phyloP scores from a whole-genome alignment of 495 filamentous ascomycete genomes.

The Oleoguttula mirabilis region DNA sequence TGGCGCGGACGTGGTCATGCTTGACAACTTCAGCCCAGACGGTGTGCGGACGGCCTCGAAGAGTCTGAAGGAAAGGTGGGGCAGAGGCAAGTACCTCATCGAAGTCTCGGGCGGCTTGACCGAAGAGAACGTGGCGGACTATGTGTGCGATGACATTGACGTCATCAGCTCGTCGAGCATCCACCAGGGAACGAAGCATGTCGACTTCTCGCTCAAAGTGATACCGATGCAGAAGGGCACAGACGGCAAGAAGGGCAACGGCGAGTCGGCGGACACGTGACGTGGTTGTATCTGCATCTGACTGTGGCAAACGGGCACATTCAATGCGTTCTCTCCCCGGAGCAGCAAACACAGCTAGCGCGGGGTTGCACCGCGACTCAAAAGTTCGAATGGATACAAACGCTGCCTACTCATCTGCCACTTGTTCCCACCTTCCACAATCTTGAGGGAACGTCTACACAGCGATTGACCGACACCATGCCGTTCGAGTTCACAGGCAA shows the following conservation, averaged over 20 bases:
- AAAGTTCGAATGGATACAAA: too few species aligned
- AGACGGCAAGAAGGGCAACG: constrained; percentile 18
- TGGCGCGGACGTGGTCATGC: constrained; percentile 90
- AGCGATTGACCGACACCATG: too few species aligned
- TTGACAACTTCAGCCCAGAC: constrained; percentile 81
- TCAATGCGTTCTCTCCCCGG: too few species aligned
- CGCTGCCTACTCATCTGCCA: too few species aligned
- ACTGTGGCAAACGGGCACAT: too few species aligned
- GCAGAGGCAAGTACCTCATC: constrained; percentile 40
- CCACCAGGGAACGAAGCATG: constrained; percentile 83
- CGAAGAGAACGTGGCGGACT: constrained; percentile 65
- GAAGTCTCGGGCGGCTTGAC: constrained; percentile 90
- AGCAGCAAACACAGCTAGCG: too few species aligned
- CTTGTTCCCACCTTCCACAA: too few species aligned
- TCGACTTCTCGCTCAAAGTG: constrained; percentile 95
- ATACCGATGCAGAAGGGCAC: constrained; percentile 26
- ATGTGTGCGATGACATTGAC: constrained; percentile 82
- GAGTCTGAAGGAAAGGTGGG: constrained; percentile 67
- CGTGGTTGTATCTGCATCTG: neutral
- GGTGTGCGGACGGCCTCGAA: constrained; percentile 59
- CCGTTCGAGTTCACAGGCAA: too few species aligned
- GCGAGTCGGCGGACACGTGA: constrained; percentile 11
- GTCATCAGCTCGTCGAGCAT: constrained; percentile 92
- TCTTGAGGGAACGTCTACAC: too few species aligned
- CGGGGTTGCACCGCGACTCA: too few species aligned